Evolutionary conservation across 1,284 basidiomycete species (phyloP), one percentile per base, ranked within the genome.

Genomic region (Cystobasidium sp.): DNA sequence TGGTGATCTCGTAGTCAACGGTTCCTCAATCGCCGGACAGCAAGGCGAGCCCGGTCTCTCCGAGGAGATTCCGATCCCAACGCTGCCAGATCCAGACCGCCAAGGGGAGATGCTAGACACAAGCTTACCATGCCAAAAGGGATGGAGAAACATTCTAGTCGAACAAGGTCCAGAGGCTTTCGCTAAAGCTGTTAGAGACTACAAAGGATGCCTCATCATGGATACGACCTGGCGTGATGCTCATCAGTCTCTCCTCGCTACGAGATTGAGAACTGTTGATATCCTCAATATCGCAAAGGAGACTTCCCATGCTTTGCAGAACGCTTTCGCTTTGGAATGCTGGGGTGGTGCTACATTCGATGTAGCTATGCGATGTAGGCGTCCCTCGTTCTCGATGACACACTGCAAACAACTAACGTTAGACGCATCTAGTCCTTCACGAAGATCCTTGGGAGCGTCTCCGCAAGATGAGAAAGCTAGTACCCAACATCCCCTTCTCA

Each of bases 301-400:
- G 86, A 99, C 97, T 1, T 93, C 90, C 80, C 91, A 93, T 83
- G 96, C 95, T 8, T 87, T 99, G 68, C 89, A 93, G 65, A 99
- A 98, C 81, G 93, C 97, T 22, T 99, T 94, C 86, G 92, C 92
- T 81, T 84, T 99, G 78, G 97, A 99, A 83, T 98, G 96, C 87
- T 99, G 97, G 97, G 97, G 97, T 81, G 97, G 97, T 78, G 97
- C 97, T 61, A 99, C 97, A 5, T 99, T 99, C 82, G 97, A 99
- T 83, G 97, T 99, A 63, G 92, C 97, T 44, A 98, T 99, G 96
- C 90, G 97, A 74, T 99, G 99, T 91, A 98, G 84, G 96, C 98
- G 85, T 98, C 85, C 18, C 51, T 20, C 51, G 10, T 37, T 8
- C 10, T 31, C 10, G 39, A 31, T 6, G 43, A 51, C 16, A 18